Evolutionary conservation across 208 protist genomes (phyloP), one percentile per base, ranked within the genome.

Genomic region (Leishmania gerbilli): DNA sequence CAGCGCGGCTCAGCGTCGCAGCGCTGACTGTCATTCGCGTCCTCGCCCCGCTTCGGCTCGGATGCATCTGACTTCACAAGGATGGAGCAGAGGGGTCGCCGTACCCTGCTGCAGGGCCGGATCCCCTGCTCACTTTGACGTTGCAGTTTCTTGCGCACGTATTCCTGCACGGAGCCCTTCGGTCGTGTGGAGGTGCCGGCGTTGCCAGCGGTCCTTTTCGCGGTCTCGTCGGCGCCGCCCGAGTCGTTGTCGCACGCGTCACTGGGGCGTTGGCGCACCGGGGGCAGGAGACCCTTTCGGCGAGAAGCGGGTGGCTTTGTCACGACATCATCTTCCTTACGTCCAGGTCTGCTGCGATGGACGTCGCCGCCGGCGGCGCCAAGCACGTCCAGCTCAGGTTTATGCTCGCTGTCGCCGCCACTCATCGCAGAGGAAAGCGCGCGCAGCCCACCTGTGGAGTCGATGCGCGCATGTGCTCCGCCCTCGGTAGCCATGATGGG

Each of bases 161-260:
- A 64, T 31, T 67, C 74, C 55, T 67, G 74, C 53, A 77, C 51
- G 21, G 74, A 62, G 53, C 37, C 55, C 24, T 64, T 77, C 37
- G 56, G 53, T 24, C 21, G 53, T 37, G 53, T 77, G n/a, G 6
- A n/a, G 71, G 31, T 45, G 42, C 49, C 34, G 31, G 27, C 21
- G 31, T 53, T 53, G 37, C 34, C 51, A 13, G 56, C 2, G 34
- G 19, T 9, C 21, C 37, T 24, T 40, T 31, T 40, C 3, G 53
- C 34, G 4, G 31, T 45, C 13, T 42, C 37, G 1, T 47, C 19
- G 15, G 31, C 53, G 55, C 31, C 24, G 53, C 31, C 31, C 19
- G 7, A 3, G 19, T 8, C 37, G 1, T 17, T 47, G 3, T 47
- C n/a, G 19, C 19, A 47, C 13, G 55, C 55, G 56, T 21, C 19